Evolutionary conservation across 129 eudicot genomes (phyloP).

Genomic region (Saposhnikovia divaricata): DNA sequence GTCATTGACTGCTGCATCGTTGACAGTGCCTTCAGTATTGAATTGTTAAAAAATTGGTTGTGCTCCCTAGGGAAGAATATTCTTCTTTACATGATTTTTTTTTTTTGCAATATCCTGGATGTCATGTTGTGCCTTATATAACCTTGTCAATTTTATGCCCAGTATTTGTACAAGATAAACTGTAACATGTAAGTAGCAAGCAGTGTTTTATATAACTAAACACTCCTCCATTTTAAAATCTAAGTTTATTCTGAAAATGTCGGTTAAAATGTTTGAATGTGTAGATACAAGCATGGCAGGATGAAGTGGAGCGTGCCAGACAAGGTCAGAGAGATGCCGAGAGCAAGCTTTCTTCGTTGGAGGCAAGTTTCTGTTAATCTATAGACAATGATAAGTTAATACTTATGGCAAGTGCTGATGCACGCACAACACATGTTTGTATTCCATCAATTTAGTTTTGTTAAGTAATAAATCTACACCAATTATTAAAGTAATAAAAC

Average conservation of each 20-base stretch:
- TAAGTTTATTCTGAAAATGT: not conserved
- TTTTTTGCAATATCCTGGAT: not conserved
- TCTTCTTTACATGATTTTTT: not conserved
- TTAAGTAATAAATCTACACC: not conserved
- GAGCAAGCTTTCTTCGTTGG: slow-evolving; percentile 83
- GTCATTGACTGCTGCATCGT: not conserved
- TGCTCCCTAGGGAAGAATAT: not conserved
- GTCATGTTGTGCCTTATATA: not conserved
- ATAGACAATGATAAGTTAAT: not conserved
- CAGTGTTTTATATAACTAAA: not conserved
- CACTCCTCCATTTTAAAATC: not conserved
- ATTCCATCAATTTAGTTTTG: not conserved
- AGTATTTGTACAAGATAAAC: not conserved
- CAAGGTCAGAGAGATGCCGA: slow-evolving; percentile 96
- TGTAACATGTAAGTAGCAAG: not conserved
- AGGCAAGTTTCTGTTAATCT: slow-evolving; percentile 48
- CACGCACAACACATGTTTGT: too few species aligned
- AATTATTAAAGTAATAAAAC: not conserved
- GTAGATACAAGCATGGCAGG: slow-evolving; percentile 98
- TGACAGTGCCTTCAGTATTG: not conserved
- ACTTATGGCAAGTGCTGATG: not conserved
- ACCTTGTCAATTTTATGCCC: not conserved
- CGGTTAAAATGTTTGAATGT: slow-evolving; percentile 14
- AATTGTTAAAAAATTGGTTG: not conserved
- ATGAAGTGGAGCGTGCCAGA: slow-evolving; percentile 99